Percentiles rank a stretch among this genome's conserved stretches.
phyloP scores from a whole-genome alignment of 805 yeast genomes.

The Brettanomyces naardenensis region DNA sequence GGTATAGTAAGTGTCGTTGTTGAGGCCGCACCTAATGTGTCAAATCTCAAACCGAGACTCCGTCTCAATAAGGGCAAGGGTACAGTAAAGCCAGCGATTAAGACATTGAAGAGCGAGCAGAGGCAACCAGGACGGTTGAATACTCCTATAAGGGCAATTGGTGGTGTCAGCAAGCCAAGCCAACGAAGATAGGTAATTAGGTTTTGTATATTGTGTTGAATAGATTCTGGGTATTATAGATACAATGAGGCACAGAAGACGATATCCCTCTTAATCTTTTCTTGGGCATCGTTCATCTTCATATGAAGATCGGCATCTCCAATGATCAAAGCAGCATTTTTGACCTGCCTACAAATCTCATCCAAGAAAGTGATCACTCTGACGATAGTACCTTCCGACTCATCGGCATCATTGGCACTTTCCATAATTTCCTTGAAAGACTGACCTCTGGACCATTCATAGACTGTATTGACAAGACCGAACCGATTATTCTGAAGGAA shows the following conservation, averaged over 20 bases:
- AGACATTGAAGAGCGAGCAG: slow-evolving; percentile 14
- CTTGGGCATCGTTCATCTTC: slow-evolving; percentile 90
- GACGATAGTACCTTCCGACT: slow-evolving; percentile 86
- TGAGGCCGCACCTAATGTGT: slow-evolving; percentile 50
- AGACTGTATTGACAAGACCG: slow-evolving; percentile 87
- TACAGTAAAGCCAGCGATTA: slow-evolving; percentile 21
- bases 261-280: slow-evolving; percentile 89
- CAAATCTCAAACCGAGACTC: slow-evolving; percentile 21
- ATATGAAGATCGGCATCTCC: slow-evolving; percentile 88
- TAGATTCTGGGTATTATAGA: slow-evolving; percentile 31
- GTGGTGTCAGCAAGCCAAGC: slow-evolving; percentile 7
- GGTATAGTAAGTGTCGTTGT: slow-evolving; percentile 66
- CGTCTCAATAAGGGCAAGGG: slow-evolving; percentile 27
- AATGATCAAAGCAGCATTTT: slow-evolving; percentile 86
- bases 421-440: slow-evolving; percentile 87
- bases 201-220: not conserved
- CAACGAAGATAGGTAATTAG: not conserved
- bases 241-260: slow-evolving; percentile 95
- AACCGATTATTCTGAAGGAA: slow-evolving; percentile 80
- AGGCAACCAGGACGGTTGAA: slow-evolving; percentile 6
- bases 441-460: slow-evolving; percentile 97
- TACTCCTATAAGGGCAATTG: slow-evolving; percentile 12
- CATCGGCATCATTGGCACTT: slow-evolving; percentile 67
- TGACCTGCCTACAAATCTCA: slow-evolving; percentile 91
- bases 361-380: slow-evolving; percentile 91